Conservation (phyloP, 352 stramenopile species). For the Phytophthora boehmeriae region DNA sequence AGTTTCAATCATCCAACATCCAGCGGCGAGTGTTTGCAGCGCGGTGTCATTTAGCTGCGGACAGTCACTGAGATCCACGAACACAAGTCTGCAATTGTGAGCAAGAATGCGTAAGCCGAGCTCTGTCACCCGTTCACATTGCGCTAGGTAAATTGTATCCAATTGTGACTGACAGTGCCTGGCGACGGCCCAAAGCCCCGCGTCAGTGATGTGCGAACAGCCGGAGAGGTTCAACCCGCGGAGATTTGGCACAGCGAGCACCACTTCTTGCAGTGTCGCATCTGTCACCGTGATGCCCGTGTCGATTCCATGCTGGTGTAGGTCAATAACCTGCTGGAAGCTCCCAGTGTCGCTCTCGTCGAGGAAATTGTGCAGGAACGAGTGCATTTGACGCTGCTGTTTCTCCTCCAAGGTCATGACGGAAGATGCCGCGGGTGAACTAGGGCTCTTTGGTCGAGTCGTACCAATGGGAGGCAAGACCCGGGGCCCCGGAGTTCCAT, state of each 20-base stretch:
- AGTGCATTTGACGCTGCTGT: constrained; percentile 83
- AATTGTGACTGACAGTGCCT: constrained; percentile 67
- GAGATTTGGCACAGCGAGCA: constrained; percentile 69
- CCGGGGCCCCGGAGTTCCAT: constrained; percentile 1
- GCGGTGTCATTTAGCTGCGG: constrained; percentile 82
- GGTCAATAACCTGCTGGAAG: constrained; percentile 82
- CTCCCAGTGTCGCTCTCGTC: constrained; percentile 65
- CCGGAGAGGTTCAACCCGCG: constrained; percentile 64
- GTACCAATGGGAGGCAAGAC: constrained; percentile 32
- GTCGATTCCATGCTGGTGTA: constrained; percentile 88
- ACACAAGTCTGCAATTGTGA: constrained; percentile 84
- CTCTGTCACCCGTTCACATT: constrained; percentile 85
- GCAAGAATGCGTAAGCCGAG: constrained; percentile 89
- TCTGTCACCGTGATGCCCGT: constrained; percentile 88
- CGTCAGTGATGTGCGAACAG: constrained; percentile 87
- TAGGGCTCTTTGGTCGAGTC: constrained; percentile 10
- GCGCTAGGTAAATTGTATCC: constrained; percentile 77
- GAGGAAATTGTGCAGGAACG: constrained; percentile 93
- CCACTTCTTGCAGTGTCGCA: constrained; percentile 91
- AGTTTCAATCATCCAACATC: constrained; percentile 84
- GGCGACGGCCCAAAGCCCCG: constrained; percentile 87
- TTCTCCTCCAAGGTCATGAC: constrained; percentile 59
- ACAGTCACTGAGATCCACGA: constrained; percentile 89
- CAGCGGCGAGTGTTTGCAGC: constrained; percentile 86
- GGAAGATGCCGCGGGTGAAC: not conserved